Evolutionary conservation across 2,329 filamentous ascomycete species (phyloP).

Genomic region (Ceratocystis cacaofunesta): DNA sequence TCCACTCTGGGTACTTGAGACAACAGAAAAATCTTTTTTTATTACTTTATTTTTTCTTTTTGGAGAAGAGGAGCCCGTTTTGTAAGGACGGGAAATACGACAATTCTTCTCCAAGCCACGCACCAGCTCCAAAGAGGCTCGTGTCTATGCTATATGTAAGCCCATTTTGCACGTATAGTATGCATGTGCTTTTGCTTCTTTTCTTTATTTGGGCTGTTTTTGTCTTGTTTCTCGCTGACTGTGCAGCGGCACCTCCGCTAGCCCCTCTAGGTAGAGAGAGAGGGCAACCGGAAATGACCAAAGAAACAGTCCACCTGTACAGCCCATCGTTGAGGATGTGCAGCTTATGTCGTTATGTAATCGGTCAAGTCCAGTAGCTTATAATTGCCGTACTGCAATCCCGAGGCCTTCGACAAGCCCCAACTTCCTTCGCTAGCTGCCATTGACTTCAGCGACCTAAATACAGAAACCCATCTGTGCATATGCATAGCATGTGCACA

Average conservation of each 20-base stretch:
- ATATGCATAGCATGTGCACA: too few species aligned
- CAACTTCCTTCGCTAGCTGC: too few species aligned
- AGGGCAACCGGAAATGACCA: background rate
- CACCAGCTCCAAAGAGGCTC: background rate
- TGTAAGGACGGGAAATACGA: background rate
- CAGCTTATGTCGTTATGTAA: background rate
- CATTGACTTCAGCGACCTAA: too few species aligned
- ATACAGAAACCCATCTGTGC: too few species aligned
- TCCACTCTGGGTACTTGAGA: too few species aligned
- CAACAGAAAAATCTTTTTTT: too few species aligned
- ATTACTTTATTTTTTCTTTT: too few species aligned
- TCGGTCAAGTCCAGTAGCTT: too few species aligned
- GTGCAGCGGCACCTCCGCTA: slow-evolving; percentile 3
- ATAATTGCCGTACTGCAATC: too few species aligned
- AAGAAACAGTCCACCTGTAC: background rate
- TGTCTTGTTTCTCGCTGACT: background rate
- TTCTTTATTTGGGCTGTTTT: background rate
- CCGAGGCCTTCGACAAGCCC: background rate
- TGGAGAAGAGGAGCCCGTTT: too few species aligned
- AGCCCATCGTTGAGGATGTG: too few species aligned
- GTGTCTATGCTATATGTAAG: background rate
- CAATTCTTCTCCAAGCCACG: background rate
- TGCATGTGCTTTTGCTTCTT: background rate
- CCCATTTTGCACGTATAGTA: background rate
- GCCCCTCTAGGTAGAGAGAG: background rate